Base-by-base conservation (phyloP, 768 basidiomycete species). In the Baorangia bicolor region DNA sequence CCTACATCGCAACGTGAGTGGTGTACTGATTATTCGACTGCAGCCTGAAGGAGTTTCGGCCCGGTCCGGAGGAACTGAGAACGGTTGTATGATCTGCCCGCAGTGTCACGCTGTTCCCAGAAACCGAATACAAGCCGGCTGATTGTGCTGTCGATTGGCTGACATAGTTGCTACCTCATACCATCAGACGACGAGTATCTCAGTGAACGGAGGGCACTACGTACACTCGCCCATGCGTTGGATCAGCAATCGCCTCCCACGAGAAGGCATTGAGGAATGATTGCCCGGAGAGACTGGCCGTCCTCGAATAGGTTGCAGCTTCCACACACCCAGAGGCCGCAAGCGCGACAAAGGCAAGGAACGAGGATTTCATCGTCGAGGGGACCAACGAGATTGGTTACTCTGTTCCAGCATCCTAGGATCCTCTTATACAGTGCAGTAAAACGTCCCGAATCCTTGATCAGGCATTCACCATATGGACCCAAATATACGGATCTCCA, bases 51-150 rank as follows among this genome's bases (percentile, higher is more conserved):
- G n/a, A n/a, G n/a, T n/a, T n/a, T n/a, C n/a, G 62, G 38, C 75
- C 75, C 2, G 72, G 62, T 5, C 64, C 72, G 5, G 52, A 50
- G 8, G 73, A 14, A 7, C 44, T 59, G 8, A 77, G 64, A 7
- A 60, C 58, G 11, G 75, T 74, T 18, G 59, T 66, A 39, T 65
- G 30, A 41, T 75, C 75, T 2, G 72, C 68, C 1, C 69, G 64
- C 21, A 76, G 50, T 14, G 62, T 69, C 16, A 75, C 65, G 5
- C 59, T 58, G 57, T 81, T 73, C 14, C 75, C 77, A 18, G 75
- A 76, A 3, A 84, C 75, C 57, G 74, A 85, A 4, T 85, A 86
- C 44, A 90, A 65, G 60, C 87, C 86, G 50, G 78, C 66, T 12
- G 72, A 69, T 21, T 73, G 57, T 0, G 88, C 86, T 0, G 82